Base-by-base conservation (phyloP, 306 rosid genomes). In the Bauhinia variegata region DNA sequence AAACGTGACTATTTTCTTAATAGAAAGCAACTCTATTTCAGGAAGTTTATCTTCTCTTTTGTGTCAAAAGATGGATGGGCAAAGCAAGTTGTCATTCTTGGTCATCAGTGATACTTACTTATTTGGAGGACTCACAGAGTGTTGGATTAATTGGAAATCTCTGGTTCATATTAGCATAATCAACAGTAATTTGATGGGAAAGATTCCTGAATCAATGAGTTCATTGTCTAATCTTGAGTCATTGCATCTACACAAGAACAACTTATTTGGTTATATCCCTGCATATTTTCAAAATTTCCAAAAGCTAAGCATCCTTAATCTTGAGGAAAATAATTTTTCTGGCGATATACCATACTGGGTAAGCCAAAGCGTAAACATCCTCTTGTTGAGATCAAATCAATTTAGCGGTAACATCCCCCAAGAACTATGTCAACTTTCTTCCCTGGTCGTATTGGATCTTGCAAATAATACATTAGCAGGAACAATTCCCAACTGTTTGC, bases 171-270 rank as follows among this genome's bases (percentile, higher is more conserved):
- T n/a, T n/a, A n/a, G n/a, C n/a, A n/a, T n/a, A n/a, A n/a, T n/a
- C n/a, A n/a, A n/a, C n/a, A n/a, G n/a, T n/a, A n/a, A n/a, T n/a
- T n/a, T n/a, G n/a, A n/a, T n/a, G n/a, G n/a, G n/a, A n/a, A n/a
- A n/a, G n/a, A n/a, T 77, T 32, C 77, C 81, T n/a, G 8, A n/a
- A 10, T 49, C 30, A 15, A 49, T 49, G 31, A 18, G 0, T 16
- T 49, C 19, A 7, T 49, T 49, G 18, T 43, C 53, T 42, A 4
- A 0, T 48, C 0, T 13, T 71, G 48, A 33, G 4, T 11, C 50
- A 70, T 41, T 70, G 54, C 46, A 17, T 16, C 7, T 5, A 4
- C n/a, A 12, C 64, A 16, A 70, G 0, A 77, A 57, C 31, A 48
- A 39, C 0, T 5, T 70, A 0, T 14, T 11, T 54, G 72, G 67